Evolutionary conservation across 140 eudicot species (phyloP).

Genomic region (Oenanthe javanica): DNA sequence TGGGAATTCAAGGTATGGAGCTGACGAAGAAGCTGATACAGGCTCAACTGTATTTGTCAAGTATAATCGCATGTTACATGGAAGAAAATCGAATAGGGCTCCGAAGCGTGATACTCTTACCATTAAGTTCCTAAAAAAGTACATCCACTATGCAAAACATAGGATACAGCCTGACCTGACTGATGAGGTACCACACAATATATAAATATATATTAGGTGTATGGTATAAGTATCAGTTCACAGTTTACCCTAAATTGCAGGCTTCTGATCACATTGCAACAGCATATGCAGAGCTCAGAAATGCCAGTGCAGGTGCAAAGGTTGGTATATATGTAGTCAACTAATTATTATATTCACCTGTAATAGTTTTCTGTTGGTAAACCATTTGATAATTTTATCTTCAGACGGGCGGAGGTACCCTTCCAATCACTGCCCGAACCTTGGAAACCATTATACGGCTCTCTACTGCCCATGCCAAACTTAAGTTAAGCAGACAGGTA

Average conservation of each 20-base stretch:
- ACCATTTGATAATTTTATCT: constrained; percentile 4
- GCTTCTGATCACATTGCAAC: constrained; percentile 95
- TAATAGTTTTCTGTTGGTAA: not conserved
- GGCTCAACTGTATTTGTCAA: constrained; percentile 72
- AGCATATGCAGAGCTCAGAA: constrained; percentile 95
- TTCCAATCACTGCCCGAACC: constrained; percentile 97
- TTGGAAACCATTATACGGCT: constrained; percentile 89
- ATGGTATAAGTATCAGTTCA: not conserved
- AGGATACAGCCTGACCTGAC: constrained; percentile 93
- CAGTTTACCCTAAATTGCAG: constrained; percentile 25
- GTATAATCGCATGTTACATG: constrained; percentile 84
- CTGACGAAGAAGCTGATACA: constrained; percentile 62
- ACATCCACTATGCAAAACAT: constrained; percentile 88
- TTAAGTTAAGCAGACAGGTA: constrained; percentile 89
- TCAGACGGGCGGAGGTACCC: constrained; percentile 86
- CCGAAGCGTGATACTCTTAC: constrained; percentile 68
- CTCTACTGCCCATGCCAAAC: constrained; percentile 97
- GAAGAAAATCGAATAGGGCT: constrained; percentile 44
- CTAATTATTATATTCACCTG: constrained; percentile 5
- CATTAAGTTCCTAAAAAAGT: constrained; percentile 88
- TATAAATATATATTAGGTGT: not conserved
- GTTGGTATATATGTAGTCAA: constrained; percentile 29
- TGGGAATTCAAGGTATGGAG: constrained; percentile 47
- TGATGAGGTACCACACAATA: constrained; percentile 62
- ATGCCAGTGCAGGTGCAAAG: constrained; percentile 67